A percentile compares a stretch with the other conserved stretches of the same genome.
Evolutionary conservation across 805 yeast species (phyloP).

Genomic region (Saccharomycopsis sp.): DNA sequence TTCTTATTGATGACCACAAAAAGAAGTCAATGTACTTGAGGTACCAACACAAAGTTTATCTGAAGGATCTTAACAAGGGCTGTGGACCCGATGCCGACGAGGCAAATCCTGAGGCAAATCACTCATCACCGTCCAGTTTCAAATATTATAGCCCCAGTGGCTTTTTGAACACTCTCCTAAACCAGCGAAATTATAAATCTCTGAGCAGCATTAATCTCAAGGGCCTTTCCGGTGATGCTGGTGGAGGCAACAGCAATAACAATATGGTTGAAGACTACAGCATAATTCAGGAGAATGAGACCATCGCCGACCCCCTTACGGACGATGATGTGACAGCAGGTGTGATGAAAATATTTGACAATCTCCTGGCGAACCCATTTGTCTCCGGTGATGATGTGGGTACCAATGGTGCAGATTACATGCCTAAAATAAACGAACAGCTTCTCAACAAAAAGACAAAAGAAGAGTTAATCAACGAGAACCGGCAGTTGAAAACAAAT

Average conservation of each 20-base stretch:
- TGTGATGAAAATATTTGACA: constrained; percentile 6
- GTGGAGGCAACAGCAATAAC: neutral
- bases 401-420: neutral
- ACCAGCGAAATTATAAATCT: neutral
- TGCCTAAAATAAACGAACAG: neutral
- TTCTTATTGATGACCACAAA: constrained; percentile 8
- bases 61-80: neutral
- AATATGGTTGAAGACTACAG: constrained; percentile 15
- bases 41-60: neutral
- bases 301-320: neutral
- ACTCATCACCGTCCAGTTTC: too few relatives aligned
- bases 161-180: neutral
- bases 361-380: constrained; percentile 3
- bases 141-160: neutral
- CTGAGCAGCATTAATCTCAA: neutral
- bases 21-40: constrained; percentile 7
- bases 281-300: constrained; percentile 14
- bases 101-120: neutral
- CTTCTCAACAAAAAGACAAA: constrained; percentile 11
- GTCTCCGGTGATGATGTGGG: neutral
- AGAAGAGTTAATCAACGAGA: constrained; percentile 18
- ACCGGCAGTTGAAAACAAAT: constrained; percentile 14
- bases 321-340: neutral
- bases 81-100: neutral
- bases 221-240: neutral